Evolutionary conservation across 163 green algal species (phyloP).

Genomic region (Coccomyxa subellipsoidea): DNA sequence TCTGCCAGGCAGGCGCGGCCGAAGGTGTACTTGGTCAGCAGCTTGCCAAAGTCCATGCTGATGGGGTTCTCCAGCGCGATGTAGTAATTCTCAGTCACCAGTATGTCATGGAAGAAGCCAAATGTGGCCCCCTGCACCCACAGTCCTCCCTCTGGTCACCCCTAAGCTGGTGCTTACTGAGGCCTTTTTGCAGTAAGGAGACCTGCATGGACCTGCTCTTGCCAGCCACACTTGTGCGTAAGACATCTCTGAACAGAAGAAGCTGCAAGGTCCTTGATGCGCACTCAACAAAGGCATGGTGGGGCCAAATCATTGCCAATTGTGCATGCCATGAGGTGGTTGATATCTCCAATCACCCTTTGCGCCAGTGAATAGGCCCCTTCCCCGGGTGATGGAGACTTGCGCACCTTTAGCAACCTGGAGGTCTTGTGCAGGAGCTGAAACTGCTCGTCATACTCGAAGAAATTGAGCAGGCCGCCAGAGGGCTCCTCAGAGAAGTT

Average conservation of each 20-base stretch:
- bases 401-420: neutral
- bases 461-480: slow-evolving; percentile 29
- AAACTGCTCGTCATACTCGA: slow-evolving; percentile 42
- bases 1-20: slow-evolving; percentile 61
- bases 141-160: neutral
- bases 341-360: too few species aligned
- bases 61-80: slow-evolving; percentile 63
- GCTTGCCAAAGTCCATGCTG: slow-evolving; percentile 39
- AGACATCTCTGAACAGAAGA: neutral
- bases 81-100: slow-evolving; percentile 71
- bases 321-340: too few species aligned
- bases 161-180: too few species aligned
- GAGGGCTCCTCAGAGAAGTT: slow-evolving; percentile 23
- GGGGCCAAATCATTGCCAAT: too few species aligned
- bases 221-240: neutral
- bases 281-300: too few species aligned
- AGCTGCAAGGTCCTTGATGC: neutral
- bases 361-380: too few species aligned
- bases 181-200: too few species aligned
- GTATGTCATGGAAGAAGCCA: slow-evolving; percentile 73
- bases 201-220: neutral
- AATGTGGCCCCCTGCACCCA: slow-evolving; percentile 36
- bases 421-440: neutral
- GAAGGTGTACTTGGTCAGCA: slow-evolving; percentile 47
- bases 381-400: too few species aligned